Conservation (phyloP, 108 stramenopile genomes). For the Cylindrotheca fusiformis region DNA sequence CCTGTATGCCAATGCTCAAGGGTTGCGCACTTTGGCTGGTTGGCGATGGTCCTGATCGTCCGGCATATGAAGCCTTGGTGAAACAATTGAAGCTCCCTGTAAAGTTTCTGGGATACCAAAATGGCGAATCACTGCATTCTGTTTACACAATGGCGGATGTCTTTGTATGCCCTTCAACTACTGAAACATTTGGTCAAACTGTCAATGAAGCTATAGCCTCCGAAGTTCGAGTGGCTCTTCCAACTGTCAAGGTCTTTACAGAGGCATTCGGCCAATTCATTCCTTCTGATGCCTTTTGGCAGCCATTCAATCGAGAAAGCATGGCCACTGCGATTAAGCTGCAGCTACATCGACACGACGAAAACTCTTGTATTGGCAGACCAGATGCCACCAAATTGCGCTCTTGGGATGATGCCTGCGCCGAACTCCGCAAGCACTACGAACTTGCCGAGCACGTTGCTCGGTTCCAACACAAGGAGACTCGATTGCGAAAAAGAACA, state of each 20-base stretch:
- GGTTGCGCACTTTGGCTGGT: conserved; percentile 48
- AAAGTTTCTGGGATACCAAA: conserved; percentile 47
- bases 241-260: conserved; percentile 41
- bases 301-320: conserved; percentile 21
- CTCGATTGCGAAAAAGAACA: background rate
- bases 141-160: conserved; percentile 44
- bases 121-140: conserved; percentile 45
- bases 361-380: background rate
- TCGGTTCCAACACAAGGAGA: background rate
- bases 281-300: conserved; percentile 50
- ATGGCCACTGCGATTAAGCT: conserved; percentile 35
- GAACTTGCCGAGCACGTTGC: conserved; percentile 8
- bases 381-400: conserved; percentile 31
- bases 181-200: conserved; percentile 59
- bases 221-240: conserved; percentile 45
- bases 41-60: conserved; percentile 45
- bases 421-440: conserved; percentile 34
- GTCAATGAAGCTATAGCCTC: conserved; percentile 54
- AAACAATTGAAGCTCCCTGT: conserved; percentile 32
- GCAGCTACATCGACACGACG: conserved; percentile 22
- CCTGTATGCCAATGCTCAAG: conserved; percentile 20
- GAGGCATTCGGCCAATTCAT: conserved; percentile 46
- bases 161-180: conserved; percentile 48
- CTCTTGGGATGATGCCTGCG: conserved; percentile 43
- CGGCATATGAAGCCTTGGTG: conserved; percentile 2